phyloP scores from a whole-genome alignment of 1,284 basidiomycete species.

The Trichosporon faecale region DNA sequence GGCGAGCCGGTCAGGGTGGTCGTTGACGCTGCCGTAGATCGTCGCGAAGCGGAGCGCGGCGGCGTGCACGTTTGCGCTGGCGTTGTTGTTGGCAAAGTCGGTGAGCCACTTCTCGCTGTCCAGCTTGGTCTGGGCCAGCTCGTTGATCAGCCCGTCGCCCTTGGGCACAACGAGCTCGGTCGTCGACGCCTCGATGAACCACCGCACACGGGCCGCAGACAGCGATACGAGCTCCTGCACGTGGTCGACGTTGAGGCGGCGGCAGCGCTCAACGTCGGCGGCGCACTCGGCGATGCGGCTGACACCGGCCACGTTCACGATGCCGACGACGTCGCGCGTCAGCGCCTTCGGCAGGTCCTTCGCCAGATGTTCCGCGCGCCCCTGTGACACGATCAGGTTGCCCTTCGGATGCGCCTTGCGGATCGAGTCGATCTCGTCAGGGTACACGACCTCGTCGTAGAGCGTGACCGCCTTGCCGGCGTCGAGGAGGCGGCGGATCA shows the following conservation, averaged over 20 bases:
- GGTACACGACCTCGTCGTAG: slow-evolving; percentile 27
- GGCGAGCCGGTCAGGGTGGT: slow-evolving; percentile 37
- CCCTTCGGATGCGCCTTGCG: slow-evolving; percentile 19
- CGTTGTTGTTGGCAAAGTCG: slow-evolving; percentile 10
- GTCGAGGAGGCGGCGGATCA: slow-evolving; percentile 27
- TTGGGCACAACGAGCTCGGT: slow-evolving; percentile 32
- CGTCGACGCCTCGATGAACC: slow-evolving; percentile 42
- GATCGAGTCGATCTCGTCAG: slow-evolving; percentile 27
- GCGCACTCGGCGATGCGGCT: slow-evolving; percentile 37
- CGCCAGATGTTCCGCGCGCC: background rate
- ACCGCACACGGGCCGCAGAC: slow-evolving; percentile 26
- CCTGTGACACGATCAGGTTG: slow-evolving; percentile 15
- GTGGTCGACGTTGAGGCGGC: slow-evolving; percentile 36
- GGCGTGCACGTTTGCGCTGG: slow-evolving; percentile 21
- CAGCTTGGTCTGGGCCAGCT: slow-evolving; percentile 34
- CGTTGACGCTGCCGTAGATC: slow-evolving; percentile 35
- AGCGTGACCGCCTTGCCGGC: slow-evolving; percentile 28
- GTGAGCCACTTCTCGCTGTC: slow-evolving; percentile 29
- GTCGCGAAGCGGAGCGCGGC: slow-evolving; percentile 36
- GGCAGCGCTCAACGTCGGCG: slow-evolving; percentile 37
- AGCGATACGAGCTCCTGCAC: slow-evolving; percentile 31
- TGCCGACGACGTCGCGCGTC: slow-evolving; percentile 30
- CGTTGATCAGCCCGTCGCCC: slow-evolving; percentile 31
- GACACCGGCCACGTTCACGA: slow-evolving; percentile 42
- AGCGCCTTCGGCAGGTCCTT: background rate